Conservation (phyloP, 352 stramenopile genomes). For the Blastocystis sp. region DNA sequence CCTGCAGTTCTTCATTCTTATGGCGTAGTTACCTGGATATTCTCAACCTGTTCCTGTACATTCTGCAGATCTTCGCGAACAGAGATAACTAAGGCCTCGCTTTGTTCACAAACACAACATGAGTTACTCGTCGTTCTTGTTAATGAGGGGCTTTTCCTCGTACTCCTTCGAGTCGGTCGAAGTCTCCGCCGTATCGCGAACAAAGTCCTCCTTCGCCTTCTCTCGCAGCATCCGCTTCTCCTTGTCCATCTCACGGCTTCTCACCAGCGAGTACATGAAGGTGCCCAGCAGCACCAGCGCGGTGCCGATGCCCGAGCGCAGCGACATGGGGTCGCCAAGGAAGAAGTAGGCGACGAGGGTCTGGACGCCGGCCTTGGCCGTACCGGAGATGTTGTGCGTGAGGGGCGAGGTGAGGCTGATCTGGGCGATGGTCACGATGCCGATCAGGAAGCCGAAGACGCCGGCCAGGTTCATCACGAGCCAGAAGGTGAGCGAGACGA, state of each 20-base stretch:
- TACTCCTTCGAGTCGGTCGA: conserved; percentile 4
- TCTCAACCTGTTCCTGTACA: conserved; percentile 69
- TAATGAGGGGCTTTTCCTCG: conserved; percentile 28
- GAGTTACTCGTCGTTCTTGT: background rate
- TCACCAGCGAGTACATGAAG: conserved; percentile 75
- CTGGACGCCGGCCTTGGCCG: conserved; percentile 79
- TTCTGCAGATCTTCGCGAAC: conserved; percentile 31
- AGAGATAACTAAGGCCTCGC: conserved; percentile 8
- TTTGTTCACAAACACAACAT: conserved; percentile 17
- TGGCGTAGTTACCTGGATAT: conserved; percentile 68
- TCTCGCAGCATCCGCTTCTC: conserved; percentile 37
- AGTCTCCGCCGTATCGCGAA: background rate
- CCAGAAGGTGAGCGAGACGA: conserved; percentile 76
- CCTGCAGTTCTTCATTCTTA: background rate
- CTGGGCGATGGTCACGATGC: conserved; percentile 80
- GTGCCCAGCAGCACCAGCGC: conserved; percentile 77
- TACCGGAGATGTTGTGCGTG: conserved; percentile 83
- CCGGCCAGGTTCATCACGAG: conserved; percentile 77
- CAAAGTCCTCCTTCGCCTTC: conserved; percentile 3
- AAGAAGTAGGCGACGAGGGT: conserved; percentile 80
- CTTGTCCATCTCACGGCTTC: conserved; percentile 55
- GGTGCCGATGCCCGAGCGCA: conserved; percentile 76
- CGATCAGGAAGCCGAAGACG: conserved; percentile 82
- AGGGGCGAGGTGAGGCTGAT: conserved; percentile 81
- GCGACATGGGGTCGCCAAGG: conserved; percentile 78